Percentiles rank a stretch among this genome's conserved stretches.
These are phyloP conservation scores for Lepidium africanum DNA, from an alignment of 345 rosid genomes.

Conservation along the genomic window DNA sequence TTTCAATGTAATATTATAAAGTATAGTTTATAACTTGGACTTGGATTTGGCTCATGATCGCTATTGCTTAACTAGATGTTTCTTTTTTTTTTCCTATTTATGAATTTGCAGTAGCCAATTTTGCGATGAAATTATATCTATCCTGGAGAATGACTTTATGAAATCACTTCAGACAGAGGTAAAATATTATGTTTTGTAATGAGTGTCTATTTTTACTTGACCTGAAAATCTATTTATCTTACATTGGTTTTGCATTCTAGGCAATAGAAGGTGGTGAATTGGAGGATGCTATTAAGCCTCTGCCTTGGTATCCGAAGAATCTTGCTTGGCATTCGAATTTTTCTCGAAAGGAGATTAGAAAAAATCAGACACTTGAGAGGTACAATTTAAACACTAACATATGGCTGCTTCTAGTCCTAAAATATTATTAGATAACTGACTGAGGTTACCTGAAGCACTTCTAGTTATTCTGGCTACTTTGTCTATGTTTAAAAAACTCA, in stretches of 20 bases:
- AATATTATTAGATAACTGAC: neutral
- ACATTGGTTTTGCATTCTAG: conserved; percentile 26
- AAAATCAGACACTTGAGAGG: conserved; percentile 90
- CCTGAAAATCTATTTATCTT: neutral
- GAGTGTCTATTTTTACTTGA: neutral
- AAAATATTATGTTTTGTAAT: neutral
- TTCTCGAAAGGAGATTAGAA: conserved; percentile 90
- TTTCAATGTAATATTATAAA: neutral
- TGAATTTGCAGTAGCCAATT: conserved; percentile 72
- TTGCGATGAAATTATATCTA: conserved; percentile 52
- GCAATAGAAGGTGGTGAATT: conserved; percentile 59
- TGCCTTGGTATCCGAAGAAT: conserved; percentile 87
- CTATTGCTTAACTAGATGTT: neutral
- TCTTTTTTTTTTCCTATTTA: neutral
- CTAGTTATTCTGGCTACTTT: neutral
- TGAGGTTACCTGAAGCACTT: neutral
- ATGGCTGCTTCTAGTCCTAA: neutral
- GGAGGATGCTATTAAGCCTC: conserved; percentile 61
- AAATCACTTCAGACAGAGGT: conserved; percentile 72
- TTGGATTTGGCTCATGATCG: neutral
- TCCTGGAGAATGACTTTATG: conserved; percentile 72
- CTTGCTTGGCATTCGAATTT: conserved; percentile 93
- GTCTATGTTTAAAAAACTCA: neutral
- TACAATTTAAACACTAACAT: conserved; percentile 10
- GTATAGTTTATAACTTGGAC: neutral